Conservation (phyloP, 2,329 filamentous ascomycete species). For the Curvularia sp. region DNA sequence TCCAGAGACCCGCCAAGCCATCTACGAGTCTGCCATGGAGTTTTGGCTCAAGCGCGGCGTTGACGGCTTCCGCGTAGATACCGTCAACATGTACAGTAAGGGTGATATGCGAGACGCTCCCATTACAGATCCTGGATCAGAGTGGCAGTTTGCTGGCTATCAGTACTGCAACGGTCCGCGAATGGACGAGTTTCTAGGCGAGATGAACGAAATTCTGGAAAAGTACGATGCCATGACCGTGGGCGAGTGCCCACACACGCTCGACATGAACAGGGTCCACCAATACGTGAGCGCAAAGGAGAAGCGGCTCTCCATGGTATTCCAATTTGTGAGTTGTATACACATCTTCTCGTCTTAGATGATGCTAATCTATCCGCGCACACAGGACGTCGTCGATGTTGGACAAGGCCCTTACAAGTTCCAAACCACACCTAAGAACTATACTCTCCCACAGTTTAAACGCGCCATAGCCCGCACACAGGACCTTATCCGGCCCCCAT, state of each 20-base stretch:
- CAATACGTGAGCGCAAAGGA: constrained; percentile 66
- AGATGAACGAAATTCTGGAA: constrained; percentile 67
- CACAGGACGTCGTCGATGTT: constrained; percentile 52
- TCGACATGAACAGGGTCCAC: constrained; percentile 64
- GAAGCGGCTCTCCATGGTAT: constrained; percentile 72
- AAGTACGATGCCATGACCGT: constrained; percentile 73
- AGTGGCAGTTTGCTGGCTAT: constrained; percentile 50
- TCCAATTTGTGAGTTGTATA: constrained; percentile 54
- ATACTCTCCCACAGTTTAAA: constrained; percentile 42
- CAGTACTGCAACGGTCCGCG: constrained; percentile 72
- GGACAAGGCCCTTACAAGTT: constrained; percentile 49
- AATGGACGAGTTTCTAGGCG: constrained; percentile 71
- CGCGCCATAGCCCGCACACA: constrained; percentile 43
- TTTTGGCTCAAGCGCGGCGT: constrained; percentile 82
- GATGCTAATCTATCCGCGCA: background rate
- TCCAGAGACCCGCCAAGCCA: constrained; percentile 68
- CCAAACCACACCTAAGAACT: constrained; percentile 47
- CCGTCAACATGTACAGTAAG: constrained; percentile 51
- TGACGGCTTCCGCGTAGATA: constrained; percentile 54
- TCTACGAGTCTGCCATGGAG: constrained; percentile 72
- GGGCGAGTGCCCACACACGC: constrained; percentile 71
- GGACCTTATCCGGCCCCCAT: constrained; percentile 38
- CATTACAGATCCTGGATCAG: constrained; percentile 39
- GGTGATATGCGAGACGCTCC: constrained; percentile 46
- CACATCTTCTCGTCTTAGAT: no score